Evolutionary conservation across 495 filamentous ascomycete genomes (phyloP), one percentile per base, ranked within the genome.

Genomic region (Hypoxylon rickii): DNA sequence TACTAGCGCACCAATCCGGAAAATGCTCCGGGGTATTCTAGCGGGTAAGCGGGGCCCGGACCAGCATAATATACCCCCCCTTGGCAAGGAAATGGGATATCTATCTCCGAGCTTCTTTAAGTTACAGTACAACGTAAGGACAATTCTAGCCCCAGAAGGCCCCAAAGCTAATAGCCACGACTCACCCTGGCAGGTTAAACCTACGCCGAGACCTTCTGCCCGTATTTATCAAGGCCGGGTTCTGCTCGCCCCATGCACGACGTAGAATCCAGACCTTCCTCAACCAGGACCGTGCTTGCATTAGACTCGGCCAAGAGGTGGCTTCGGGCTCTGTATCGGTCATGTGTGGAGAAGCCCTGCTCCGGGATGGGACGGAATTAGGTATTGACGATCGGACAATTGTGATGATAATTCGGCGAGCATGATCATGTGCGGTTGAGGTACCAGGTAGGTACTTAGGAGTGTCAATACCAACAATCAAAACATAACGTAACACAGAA

Each of bases 1-100:
- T 19, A 45, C 47, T 29, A 51, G 16, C 46, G 45, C 51, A 39
- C 51, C 45, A 55, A 55, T 45, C 47, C 33, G 26, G 44, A 8
- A 38, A 13, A 16, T 7, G 10, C 13, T 19, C 10, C 17, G 41
- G 13, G 12, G 34, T 31, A 20, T 43, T 52, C 34, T 20, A 22
- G 36, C 42, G 37, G 47, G 39, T 46, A 37, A 33, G 37, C 47
- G 8, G 6, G 26, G 31, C 18, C n/a, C 42, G 1, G 36, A 20
- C 16, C 37, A 49, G 36, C 20, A n/a, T n/a, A n/a, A n/a, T n/a
- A n/a, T n/a, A n/a, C n/a, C n/a, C n/a, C n/a, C 32, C 11, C 36
- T 52, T 47, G 45, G 51, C 43, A 37, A 12, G 21, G 29, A 3
- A 29, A 24, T 31, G 33, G 46, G 41, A 26, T 0, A n/a, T 20